Evolutionary conservation across 345 rosid genomes (phyloP).

Genomic region (Xanthoceras sorbifolium): DNA sequence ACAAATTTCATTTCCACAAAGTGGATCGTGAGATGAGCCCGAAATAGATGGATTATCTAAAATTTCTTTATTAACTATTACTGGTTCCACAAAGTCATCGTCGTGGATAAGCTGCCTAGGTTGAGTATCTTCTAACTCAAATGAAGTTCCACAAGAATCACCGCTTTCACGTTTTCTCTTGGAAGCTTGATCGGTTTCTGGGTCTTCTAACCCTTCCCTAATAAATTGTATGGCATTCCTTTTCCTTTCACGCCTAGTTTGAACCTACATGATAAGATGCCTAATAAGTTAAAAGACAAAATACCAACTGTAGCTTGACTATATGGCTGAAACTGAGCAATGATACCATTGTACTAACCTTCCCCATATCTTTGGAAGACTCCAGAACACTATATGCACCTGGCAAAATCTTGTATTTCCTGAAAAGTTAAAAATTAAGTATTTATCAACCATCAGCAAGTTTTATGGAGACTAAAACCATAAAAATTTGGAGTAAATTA

Average conservation of each 20-base stretch:
- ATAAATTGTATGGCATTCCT: slow-evolving; percentile 56
- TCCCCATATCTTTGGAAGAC: slow-evolving; percentile 63
- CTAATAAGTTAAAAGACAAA: slow-evolving; percentile 15
- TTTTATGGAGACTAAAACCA: not conserved
- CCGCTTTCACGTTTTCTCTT: slow-evolving; percentile 21
- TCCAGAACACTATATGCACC: slow-evolving; percentile 60
- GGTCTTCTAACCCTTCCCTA: slow-evolving; percentile 56
- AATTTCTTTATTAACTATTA: slow-evolving; percentile 21
- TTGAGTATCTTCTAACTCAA: slow-evolving; percentile 16
- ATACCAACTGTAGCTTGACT: not conserved
- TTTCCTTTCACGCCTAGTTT: slow-evolving; percentile 62
- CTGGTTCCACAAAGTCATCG: slow-evolving; percentile 25
- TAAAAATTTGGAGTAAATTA: slow-evolving; percentile 3
- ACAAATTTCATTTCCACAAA: slow-evolving; percentile 19
- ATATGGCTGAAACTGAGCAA: slow-evolving; percentile 8
- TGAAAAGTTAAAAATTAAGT: slow-evolving; percentile 24
- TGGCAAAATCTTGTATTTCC: slow-evolving; percentile 71
- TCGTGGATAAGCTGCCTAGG: slow-evolving; percentile 4
- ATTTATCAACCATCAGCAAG: not conserved
- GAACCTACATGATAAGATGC: slow-evolving; percentile 41
- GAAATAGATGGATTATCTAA: slow-evolving; percentile 16
- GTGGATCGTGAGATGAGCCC: slow-evolving; percentile 20
- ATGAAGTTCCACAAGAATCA: slow-evolving; percentile 29
- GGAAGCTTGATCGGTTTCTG: slow-evolving; percentile 27
- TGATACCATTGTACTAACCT: slow-evolving; percentile 46